Base-by-base conservation (phyloP, 1,139 yeast genomes). In the Suzukiozyma palmioleophila region DNA sequence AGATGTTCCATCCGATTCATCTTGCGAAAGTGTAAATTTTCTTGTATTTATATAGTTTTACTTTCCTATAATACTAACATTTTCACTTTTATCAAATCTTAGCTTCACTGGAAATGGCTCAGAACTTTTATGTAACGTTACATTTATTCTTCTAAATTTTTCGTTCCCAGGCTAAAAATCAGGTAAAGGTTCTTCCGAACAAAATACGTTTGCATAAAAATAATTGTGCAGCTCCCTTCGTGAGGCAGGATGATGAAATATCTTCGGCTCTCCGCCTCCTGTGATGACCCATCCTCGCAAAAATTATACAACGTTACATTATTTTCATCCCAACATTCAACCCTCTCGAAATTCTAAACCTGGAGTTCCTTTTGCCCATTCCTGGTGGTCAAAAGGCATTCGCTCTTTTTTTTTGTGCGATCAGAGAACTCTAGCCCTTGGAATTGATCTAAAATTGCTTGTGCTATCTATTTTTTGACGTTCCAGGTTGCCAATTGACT, bases 1-100 rank as follows among this genome's bases (percentile, higher is more conserved):
- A 56, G 46, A 42, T 52, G 57, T 35, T 54, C 55, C 42, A 56
- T 50, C 37, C 48, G 46, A 31, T 33, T 35, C 40, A 40, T 33
- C 10, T 26, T 21, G 26, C 14, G 29, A 29, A 26, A 34, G 3
- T 26, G 33, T 6, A 16, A 9, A n/a, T n/a, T n/a, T 12, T 28
- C 10, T 13, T 28, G 14, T 28, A 9, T 28, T 28, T 28, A 28
- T 28, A 28, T 28, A 28, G 28, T 26, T 11, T 26, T 26, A 7
- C 7, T 18, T 18, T 4, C 22, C 7, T 18, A 18, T 5, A 18
- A 7, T 18, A 18, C 22, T 18, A 18, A 18, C 22, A 18, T 18
- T 7, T 5, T 7, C 22, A 18, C 4, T 18, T 7, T 7, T 7
- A 18, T 18, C 22, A 18, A 18, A 18, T 18, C 11, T 26, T 6